Evolutionary conservation across 2,329 filamentous ascomycete species (phyloP).

Genomic region (Mollisiaceae sp.): DNA sequence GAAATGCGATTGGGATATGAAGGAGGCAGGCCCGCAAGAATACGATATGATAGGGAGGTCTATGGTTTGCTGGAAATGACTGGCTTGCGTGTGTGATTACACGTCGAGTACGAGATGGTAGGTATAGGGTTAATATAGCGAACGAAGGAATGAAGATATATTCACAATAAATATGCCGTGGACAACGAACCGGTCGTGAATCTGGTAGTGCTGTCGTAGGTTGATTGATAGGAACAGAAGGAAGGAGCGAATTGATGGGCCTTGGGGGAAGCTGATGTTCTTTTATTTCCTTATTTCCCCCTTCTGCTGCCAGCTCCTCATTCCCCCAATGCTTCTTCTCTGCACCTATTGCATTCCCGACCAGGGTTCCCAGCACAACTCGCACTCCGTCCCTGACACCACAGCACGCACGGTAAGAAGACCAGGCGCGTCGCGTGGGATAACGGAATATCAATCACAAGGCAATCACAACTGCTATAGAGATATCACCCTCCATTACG

Average conservation of each 20-base stretch:
- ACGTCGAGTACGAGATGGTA: neutral
- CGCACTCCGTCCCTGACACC: neutral
- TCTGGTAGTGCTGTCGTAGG: neutral
- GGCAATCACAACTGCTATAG: neutral
- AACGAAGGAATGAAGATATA: slow-evolving; percentile 5
- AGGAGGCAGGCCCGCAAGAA: neutral
- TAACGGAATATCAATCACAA: neutral
- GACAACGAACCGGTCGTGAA: neutral
- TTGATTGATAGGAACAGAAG: neutral
- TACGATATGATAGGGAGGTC: neutral
- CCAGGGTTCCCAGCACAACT: slow-evolving; percentile 12
- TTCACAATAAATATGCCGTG: neutral
- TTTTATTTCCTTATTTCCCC: slow-evolving; percentile 8
- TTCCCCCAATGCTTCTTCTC: slow-evolving; percentile 2
- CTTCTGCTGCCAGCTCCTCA: slow-evolving; percentile 4
- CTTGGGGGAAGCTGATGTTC: neutral
- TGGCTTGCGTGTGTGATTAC: neutral
- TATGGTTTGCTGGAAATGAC: neutral
- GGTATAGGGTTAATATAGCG: neutral
- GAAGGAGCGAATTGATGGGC: neutral
- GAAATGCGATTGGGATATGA: neutral
- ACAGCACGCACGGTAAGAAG: neutral
- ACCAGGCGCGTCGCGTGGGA: slow-evolving; percentile 8
- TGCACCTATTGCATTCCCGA: slow-evolving; percentile 6
- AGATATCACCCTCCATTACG: neutral